Evolutionary conservation across 2,329 filamentous ascomycete genomes (phyloP), one percentile per base, ranked within the genome.

Genomic region (Chaetomiaceae sp.): DNA sequence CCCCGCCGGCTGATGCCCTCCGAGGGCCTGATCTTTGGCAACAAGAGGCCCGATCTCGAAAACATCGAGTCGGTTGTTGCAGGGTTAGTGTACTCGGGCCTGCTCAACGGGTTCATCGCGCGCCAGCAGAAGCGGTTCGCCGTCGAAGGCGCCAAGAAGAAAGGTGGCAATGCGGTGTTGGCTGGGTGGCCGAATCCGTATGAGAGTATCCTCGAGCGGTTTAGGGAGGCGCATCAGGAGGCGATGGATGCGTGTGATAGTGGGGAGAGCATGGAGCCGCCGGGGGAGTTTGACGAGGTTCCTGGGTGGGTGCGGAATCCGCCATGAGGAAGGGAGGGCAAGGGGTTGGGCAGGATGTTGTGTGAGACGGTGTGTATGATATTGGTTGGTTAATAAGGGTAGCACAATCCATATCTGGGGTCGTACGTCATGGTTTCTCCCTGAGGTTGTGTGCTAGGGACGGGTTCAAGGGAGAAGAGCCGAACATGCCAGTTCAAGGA

Each of bases 31-130:
- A 68, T 85, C n/a, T 82, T 78, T 71, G 85, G 85, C 17, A 86
- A 87, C 63, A 76, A 79, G 56, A 67, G 74, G 57, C 74, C 84
- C 31, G 77, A 81, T 36, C 70, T 80, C 33, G 72, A 80, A 14
- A 85, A 89, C 61, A 76, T 95, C n/a, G 90, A 96, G 70, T 83
- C 83, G 40, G 83, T 89, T 45, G 78, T 95, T 12, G 82, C 88
- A 0, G 85, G 85, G 11, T 78, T 96, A 12, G 81, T 95, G 19
- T 83, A 87, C 46, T 89, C 95, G 69, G 89, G 88, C 0, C 74
- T 96, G 22, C 76, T 96, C 66, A 84, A 86, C 61, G 92, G 91
- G 1, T 96, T 91, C 65, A 80, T 96, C 25, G 88, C 88, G 15
- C 89, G 95, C 64, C 80, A 80, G 23, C 83, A 85, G 64, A 80